Evolutionary conservation across 1,284 basidiomycete genomes (phyloP).

Genomic region (Cryptococcus maquisensis): DNA sequence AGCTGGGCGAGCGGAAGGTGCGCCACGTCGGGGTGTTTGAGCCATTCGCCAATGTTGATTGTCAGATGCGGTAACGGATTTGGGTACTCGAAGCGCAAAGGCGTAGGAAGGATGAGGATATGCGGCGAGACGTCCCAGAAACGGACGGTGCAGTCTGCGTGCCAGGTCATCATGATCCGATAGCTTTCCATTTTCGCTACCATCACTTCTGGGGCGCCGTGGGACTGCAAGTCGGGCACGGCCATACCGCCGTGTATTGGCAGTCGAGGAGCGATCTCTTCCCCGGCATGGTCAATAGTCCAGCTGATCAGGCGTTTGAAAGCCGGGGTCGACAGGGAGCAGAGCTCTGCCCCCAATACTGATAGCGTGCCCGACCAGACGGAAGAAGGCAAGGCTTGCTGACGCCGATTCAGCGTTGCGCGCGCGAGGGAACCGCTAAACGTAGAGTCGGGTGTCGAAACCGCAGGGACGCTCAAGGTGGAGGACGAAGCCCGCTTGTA

Average conservation of each 20-base stretch:
- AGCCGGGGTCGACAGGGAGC: slow-evolving; percentile 36
- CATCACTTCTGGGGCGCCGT: slow-evolving; percentile 43
- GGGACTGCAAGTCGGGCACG: slow-evolving; percentile 42
- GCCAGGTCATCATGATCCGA: slow-evolving; percentile 64
- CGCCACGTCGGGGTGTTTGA: slow-evolving; percentile 38
- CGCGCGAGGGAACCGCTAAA: slow-evolving; percentile 2
- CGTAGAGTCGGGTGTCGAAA: slow-evolving; percentile 23
- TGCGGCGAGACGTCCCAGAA: slow-evolving; percentile 59
- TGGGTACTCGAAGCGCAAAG: slow-evolving; percentile 57
- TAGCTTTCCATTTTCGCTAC: slow-evolving; percentile 56
- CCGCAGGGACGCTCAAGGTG: slow-evolving; percentile 14
- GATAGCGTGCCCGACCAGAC: slow-evolving; percentile 41
- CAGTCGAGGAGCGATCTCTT: slow-evolving; percentile 37
- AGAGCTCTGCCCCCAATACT: slow-evolving; percentile 40
- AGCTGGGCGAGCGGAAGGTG: slow-evolving; percentile 43
- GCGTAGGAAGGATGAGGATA: slow-evolving; percentile 55
- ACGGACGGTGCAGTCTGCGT: slow-evolving; percentile 60
- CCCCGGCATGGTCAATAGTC: slow-evolving; percentile 34
- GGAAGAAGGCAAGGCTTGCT: slow-evolving; percentile 36
- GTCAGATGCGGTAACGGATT: slow-evolving; percentile 60
- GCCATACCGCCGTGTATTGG: slow-evolving; percentile 45
- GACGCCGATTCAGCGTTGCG: slow-evolving; percentile 18
- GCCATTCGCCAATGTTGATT: slow-evolving; percentile 57
- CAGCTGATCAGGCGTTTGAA: slow-evolving; percentile 45
- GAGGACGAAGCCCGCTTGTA: slow-evolving; percentile 29